phyloP scores from a whole-genome alignment of 2,329 filamentous ascomycete genomes.

The Chalaropsis thielavioides region DNA sequence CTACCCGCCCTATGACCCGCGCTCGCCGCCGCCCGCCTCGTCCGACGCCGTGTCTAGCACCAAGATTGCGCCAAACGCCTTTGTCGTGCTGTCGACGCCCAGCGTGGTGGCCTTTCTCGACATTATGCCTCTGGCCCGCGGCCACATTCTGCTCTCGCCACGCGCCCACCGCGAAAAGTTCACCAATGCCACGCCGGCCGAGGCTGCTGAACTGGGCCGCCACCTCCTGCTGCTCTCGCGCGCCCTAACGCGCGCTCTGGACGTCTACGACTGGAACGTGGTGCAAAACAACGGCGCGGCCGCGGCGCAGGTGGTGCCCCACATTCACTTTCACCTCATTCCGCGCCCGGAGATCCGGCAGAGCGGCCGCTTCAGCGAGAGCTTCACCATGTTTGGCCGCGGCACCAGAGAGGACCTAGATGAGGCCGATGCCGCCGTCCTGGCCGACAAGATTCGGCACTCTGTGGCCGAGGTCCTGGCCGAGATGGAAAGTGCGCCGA shows the following conservation, averaged over 20 bases:
- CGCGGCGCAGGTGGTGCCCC: slow-evolving; percentile 82
- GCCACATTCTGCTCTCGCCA: slow-evolving; percentile 72
- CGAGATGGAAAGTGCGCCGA: slow-evolving; percentile 26
- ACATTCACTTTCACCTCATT: slow-evolving; percentile 91
- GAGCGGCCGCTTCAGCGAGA: slow-evolving; percentile 40
- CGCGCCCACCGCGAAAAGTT: slow-evolving; percentile 65
- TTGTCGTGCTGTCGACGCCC: slow-evolving; percentile 63
- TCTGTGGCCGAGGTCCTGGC: slow-evolving; percentile 35
- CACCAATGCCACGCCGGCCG: slow-evolving; percentile 40
- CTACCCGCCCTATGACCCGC: slow-evolving; percentile 35
- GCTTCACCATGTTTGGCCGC: slow-evolving; percentile 72
- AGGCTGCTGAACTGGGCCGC: slow-evolving; percentile 51
- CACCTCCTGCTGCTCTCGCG: slow-evolving; percentile 58
- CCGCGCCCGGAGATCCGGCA: slow-evolving; percentile 57
- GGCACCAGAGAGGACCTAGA: slow-evolving; percentile 60
- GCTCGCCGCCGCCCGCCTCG: slow-evolving; percentile 28
- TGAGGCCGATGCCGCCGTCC: slow-evolving; percentile 51
- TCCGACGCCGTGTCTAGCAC: slow-evolving; percentile 22
- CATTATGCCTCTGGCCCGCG: slow-evolving; percentile 72
- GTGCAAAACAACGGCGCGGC: slow-evolving; percentile 89
- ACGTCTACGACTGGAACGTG: slow-evolving; percentile 79
- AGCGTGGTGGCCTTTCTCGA: slow-evolving; percentile 78
- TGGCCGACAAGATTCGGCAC: slow-evolving; percentile 42
- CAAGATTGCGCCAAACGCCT: slow-evolving; percentile 32
- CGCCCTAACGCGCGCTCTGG: slow-evolving; percentile 54